Percentiles rank a stretch among this genome's conserved stretches.
Conservation (phyloP, 345 rosid species). For the Raphanus sativus region DNA sequence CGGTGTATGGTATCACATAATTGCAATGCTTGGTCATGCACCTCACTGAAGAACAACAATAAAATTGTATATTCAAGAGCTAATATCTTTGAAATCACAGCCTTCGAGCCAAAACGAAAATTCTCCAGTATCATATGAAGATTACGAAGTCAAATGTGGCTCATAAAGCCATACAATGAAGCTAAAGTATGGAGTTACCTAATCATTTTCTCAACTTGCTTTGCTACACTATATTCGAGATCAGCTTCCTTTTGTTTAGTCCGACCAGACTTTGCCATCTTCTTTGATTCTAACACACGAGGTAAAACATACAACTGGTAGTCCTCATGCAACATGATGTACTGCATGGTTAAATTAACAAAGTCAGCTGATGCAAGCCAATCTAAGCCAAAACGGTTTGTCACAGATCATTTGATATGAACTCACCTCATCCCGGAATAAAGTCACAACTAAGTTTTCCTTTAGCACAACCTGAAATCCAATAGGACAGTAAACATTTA, state of each 20-base stretch:
- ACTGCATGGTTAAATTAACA: slow-evolving; percentile 56
- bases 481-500: slow-evolving; percentile 18
- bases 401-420: slow-evolving; percentile 6
- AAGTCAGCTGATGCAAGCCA: slow-evolving; percentile 36
- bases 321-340: slow-evolving; percentile 82
- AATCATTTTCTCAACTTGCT: slow-evolving; percentile 98
- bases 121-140: slow-evolving; percentile 21
- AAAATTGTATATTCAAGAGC: slow-evolving; percentile 13
- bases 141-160: slow-evolving; percentile 5
- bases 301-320: slow-evolving; percentile 95
- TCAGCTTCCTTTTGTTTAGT: slow-evolving; percentile 94
- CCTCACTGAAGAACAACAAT: slow-evolving; percentile 65
- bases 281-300: slow-evolving; percentile 91
- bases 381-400: slow-evolving; percentile 12
- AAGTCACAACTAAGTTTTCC: slow-evolving; percentile 80
- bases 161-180: slow-evolving; percentile 1
- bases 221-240: slow-evolving; percentile 94
- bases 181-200: slow-evolving; percentile 46
- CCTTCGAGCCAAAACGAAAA: not conserved
- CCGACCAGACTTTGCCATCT: slow-evolving; percentile 98
- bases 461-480: slow-evolving; percentile 81
- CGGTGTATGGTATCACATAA: slow-evolving; percentile 78
- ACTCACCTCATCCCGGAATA: slow-evolving; percentile 95
- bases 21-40: slow-evolving; percentile 85
- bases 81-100: not conserved